A percentile compares a stretch with the other conserved stretches of the same genome.
phyloP scores from a whole-genome alignment of 1,284 basidiomycete species.

The Ustilago trichophora region DNA sequence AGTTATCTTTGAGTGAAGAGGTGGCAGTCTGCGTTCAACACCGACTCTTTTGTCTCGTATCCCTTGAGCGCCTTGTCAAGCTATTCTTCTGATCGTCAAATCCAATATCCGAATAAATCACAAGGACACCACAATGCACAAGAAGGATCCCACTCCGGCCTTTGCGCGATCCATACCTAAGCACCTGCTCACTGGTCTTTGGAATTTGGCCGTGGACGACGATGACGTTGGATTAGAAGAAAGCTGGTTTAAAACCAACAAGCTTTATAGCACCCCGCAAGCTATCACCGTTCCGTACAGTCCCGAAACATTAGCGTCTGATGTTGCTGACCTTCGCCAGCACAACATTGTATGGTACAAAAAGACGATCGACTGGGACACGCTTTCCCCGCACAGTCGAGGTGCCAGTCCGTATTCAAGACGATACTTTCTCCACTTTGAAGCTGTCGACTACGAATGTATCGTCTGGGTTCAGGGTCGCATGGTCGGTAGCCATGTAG shows the following conservation, averaged over 20 bases:
- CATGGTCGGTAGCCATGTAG: conserved; percentile 21
- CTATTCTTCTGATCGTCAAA: too few relatives aligned
- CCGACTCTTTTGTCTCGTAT: too few relatives aligned
- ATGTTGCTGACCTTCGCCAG: neutral
- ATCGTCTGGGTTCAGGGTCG: conserved; percentile 37
- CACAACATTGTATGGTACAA: conserved; percentile 27
- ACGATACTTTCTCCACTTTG: conserved; percentile 41
- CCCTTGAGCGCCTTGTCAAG: too few relatives aligned
- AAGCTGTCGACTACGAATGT: conserved; percentile 49
- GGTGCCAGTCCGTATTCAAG: neutral
- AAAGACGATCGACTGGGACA: conserved; percentile 1
- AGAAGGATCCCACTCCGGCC: conserved; percentile 1
- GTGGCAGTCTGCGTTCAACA: too few relatives aligned
- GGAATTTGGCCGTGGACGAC: conserved; percentile 37
- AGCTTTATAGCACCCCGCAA: neutral
- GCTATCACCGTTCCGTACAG: conserved; percentile 33
- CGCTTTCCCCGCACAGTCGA: too few relatives aligned
- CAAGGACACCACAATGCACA: neutral
- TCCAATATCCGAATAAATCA: too few relatives aligned
- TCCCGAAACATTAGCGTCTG: conserved; percentile 21
- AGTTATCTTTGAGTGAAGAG: too few relatives aligned
- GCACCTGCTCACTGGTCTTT: conserved; percentile 6
- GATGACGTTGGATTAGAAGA: conserved; percentile 22
- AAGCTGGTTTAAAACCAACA: conserved; percentile 14
- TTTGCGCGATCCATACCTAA: conserved; percentile 6